Percentiles rank a stretch among this genome's conserved stretches.
Evolutionary conservation across 352 stramenopile species (phyloP).

Genomic region (Pythium dissotocum): DNA sequence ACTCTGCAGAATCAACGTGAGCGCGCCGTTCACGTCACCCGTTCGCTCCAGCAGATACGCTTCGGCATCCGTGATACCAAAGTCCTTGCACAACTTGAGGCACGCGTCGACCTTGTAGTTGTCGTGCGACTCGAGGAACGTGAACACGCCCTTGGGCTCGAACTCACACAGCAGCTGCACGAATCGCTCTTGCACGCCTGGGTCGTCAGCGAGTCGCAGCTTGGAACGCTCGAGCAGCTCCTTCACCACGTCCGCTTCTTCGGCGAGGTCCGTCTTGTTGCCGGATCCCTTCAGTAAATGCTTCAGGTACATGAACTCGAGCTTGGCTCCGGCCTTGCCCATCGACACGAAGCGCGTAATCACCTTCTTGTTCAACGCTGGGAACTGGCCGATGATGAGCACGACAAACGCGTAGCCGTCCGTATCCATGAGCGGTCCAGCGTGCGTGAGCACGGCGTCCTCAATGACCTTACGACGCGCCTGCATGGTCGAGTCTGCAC

Average conservation of each 20-base stretch:
- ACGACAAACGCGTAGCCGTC: slow-evolving; percentile 88
- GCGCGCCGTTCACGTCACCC: slow-evolving; percentile 91
- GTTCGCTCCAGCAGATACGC: slow-evolving; percentile 93
- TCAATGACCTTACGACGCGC: slow-evolving; percentile 71
- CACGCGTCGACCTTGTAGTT: slow-evolving; percentile 88
- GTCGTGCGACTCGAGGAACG: slow-evolving; percentile 82
- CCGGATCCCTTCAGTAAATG: slow-evolving; percentile 70
- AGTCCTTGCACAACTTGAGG: slow-evolving; percentile 85
- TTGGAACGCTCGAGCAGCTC: slow-evolving; percentile 84
- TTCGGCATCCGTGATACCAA: slow-evolving; percentile 82
- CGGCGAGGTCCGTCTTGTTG: slow-evolving; percentile 51
- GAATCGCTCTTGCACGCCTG: slow-evolving; percentile 82
- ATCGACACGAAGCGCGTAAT: slow-evolving; percentile 84
- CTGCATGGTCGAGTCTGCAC: slow-evolving; percentile 27
- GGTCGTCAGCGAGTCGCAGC: slow-evolving; percentile 76
- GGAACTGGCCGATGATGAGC: slow-evolving; percentile 87
- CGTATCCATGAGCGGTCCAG: slow-evolving; percentile 83
- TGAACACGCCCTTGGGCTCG: slow-evolving; percentile 72
- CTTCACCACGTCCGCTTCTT: slow-evolving; percentile 77
- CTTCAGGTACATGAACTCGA: slow-evolving; percentile 84
- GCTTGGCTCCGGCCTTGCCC: slow-evolving; percentile 71
- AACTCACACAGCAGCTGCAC: slow-evolving; percentile 80
- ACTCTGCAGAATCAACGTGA: slow-evolving; percentile 92
- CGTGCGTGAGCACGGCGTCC: slow-evolving; percentile 73
- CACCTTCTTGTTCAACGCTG: slow-evolving; percentile 81